Evolutionary conservation across 2,329 filamentous ascomycete genomes (phyloP), one percentile per base, ranked within the genome.

Genomic region (Fusarium pseudocircinatum): DNA sequence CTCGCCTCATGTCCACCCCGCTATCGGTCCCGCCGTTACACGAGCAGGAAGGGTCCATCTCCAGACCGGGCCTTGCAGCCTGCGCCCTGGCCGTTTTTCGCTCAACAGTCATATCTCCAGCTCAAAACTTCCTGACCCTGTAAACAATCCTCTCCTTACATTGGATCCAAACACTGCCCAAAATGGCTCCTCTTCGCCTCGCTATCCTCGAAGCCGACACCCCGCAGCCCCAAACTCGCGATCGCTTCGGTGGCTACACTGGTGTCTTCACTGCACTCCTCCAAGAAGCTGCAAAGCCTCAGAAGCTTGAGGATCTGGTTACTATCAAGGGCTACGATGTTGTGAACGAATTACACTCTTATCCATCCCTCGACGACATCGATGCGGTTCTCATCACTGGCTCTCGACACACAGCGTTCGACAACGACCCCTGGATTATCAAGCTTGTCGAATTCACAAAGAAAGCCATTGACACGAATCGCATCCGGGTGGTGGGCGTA

Each of bases 181-280:
- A 63, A 57, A 77, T 78, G 74, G 42, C 89, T 36, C 89, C 89
- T 36, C 84, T 96, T 75, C 92, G 93, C 63, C 92, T 98, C 82
- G 95, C 95, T 52, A 88, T 98, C 76, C 91, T 98, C 75, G 94
- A 97, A 86, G 92, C 93, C 85, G 96, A 97, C 83, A 93, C 89
- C 3, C 94, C 94, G 3, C 86, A 93, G 56, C 88, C 90, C 3
- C 82, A 87, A 47, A 89, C 92, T 42, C 84, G 88, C 61, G 87
- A 87, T 62, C 89, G 89, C 77, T 95, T 93, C 82, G 89, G 90
- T 58, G 87, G 87, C 68, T 98, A 97, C 83, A 89, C 90, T 70
- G 91, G 90, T 70, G 88, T 94, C 67, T 94, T 94, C 82, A 86
- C 84, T 24, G 79, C 86, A 40, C 86, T 94, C 15, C 86, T 94